phyloP scores from a whole-genome alignment of 2,329 filamentous ascomycete genomes.

The Neofusicoccum ribis region DNA sequence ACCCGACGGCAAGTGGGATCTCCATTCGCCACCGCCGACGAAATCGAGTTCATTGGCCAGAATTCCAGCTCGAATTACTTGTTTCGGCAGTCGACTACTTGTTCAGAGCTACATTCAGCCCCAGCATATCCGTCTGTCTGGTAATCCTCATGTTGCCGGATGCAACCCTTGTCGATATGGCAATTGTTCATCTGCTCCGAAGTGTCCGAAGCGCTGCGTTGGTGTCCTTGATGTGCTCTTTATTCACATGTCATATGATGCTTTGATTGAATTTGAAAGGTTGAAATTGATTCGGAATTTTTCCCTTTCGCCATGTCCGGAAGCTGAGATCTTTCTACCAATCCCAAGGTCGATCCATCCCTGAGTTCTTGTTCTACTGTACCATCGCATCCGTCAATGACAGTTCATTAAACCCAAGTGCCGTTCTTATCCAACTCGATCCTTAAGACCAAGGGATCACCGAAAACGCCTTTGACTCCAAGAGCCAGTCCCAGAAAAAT shows the following conservation, averaged over 20 bases:
- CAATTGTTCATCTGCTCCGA: no score
- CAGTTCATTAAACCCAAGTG: slow-evolving; percentile 2
- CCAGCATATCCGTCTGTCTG: no score
- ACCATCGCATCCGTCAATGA: slow-evolving; percentile 5
- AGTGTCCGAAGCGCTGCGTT: neutral
- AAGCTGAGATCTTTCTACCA: slow-evolving; percentile 15
- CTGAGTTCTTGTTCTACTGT: neutral
- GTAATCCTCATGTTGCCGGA: no score
- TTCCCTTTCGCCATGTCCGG: neutral
- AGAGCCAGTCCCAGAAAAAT: neutral
- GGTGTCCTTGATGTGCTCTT: neutral
- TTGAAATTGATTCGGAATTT: neutral
- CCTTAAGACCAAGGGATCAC: slow-evolving; percentile 8
- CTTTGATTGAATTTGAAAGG: neutral
- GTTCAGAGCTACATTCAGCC: no score
- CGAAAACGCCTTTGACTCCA: neutral
- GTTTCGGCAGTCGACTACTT: no score
- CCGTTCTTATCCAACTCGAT: slow-evolving; percentile 8
- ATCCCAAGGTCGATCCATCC: slow-evolving; percentile 1
- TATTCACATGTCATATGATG: neutral
- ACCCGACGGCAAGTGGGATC: no score
- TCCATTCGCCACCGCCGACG: no score
- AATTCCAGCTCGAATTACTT: no score
- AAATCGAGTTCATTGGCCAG: no score
- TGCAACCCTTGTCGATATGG: no score